phyloP scores from a whole-genome alignment of 2,329 filamentous ascomycete genomes.

The Fusarium goolgardi region DNA sequence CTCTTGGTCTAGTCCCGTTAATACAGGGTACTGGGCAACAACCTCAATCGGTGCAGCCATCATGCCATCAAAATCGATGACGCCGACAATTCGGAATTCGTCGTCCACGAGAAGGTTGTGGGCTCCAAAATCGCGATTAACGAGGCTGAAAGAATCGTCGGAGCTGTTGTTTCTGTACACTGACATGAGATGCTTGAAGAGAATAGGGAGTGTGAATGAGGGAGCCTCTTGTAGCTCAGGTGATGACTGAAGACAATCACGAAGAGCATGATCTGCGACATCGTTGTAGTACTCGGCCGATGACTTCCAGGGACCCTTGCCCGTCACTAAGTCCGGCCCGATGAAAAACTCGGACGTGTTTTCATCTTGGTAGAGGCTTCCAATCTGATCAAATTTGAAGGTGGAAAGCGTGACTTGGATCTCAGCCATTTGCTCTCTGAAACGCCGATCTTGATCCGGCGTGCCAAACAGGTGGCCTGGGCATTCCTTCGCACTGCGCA shows the following conservation, averaged over 20 bases:
- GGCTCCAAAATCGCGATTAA: background rate
- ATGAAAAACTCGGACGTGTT: background rate
- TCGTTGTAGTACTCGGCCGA: background rate
- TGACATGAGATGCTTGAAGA: background rate
- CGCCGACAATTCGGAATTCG: background rate
- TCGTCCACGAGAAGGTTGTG: background rate
- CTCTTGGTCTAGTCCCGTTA: background rate
- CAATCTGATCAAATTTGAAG: background rate
- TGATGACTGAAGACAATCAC: background rate
- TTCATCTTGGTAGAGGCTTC: background rate
- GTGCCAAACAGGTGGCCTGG: background rate
- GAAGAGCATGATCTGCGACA: background rate
- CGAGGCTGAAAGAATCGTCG: background rate
- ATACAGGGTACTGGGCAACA: background rate
- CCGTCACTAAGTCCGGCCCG: background rate
- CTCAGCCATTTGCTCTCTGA: background rate
- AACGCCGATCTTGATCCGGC: background rate
- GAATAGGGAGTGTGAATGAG: background rate
- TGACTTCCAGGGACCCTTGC: background rate
- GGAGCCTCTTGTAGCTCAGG: background rate
- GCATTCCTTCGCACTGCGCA: background rate
- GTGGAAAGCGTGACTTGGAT: background rate
- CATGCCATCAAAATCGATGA: background rate
- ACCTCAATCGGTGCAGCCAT: background rate
- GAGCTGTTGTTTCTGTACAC: background rate